phyloP scores from a whole-genome alignment of 176 grass and related monocot species.

The Oryza officinalis region DNA sequence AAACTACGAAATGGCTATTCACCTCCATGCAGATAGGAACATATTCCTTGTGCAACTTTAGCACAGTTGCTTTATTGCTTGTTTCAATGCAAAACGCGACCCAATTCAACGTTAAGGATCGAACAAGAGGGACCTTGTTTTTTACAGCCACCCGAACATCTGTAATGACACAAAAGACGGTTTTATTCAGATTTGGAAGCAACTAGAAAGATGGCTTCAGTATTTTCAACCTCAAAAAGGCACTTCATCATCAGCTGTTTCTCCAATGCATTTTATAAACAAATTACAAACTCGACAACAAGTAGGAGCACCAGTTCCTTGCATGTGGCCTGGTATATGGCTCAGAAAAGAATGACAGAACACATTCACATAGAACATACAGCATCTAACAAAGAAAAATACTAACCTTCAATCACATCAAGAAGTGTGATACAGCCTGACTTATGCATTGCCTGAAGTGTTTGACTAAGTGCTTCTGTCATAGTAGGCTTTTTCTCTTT shows the following conservation, averaged over 20 bases:
- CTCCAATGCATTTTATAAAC: background rate
- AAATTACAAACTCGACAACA: background rate
- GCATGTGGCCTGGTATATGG: background rate
- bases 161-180: slow-evolving; percentile 39
- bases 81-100: slow-evolving; percentile 93
- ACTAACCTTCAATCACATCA: slow-evolving; percentile 90
- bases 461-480: slow-evolving; percentile 76
- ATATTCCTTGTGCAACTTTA: slow-evolving; percentile 98
- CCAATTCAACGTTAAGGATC: slow-evolving; percentile 87
- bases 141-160: slow-evolving; percentile 91
- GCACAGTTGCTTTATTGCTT: slow-evolving; percentile 83
- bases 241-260: background rate
- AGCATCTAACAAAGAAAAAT: slow-evolving; percentile 18
- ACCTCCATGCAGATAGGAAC: slow-evolving; percentile 99
- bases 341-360: slow-evolving; percentile 1
- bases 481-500: slow-evolving; percentile 93
- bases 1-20: slow-evolving; percentile 3
- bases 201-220: background rate
- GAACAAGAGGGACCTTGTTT: slow-evolving; percentile 97
- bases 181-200: background rate
- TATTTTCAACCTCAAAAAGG: background rate
- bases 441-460: slow-evolving; percentile 87
- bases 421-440: slow-evolving; percentile 87
- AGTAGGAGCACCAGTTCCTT: background rate
- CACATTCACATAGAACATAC: background rate